Conservation (phyloP, 139 green algal genomes). For the Choricystis sp. region DNA sequence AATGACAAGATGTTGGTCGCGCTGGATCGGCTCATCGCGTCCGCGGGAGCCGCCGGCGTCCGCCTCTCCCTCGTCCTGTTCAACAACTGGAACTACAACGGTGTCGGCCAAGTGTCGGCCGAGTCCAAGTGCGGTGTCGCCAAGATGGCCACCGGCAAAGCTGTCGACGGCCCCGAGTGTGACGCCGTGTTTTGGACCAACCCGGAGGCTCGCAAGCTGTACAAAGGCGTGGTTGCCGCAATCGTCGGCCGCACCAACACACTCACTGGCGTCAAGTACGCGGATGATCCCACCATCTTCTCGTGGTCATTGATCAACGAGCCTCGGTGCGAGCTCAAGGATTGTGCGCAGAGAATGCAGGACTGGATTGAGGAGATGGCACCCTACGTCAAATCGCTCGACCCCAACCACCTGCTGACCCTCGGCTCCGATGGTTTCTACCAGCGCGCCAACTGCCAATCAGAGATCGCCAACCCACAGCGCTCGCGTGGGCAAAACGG, state of each 20-base stretch:
- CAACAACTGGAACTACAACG: conserved; percentile 25
- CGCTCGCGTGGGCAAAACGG: conserved; percentile 4
- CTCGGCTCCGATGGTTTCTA: conserved; percentile 35
- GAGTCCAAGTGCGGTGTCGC: conserved; percentile 9
- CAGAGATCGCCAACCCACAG: neutral
- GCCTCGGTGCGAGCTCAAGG: conserved; percentile 16
- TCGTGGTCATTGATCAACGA: conserved; percentile 43
- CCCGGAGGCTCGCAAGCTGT: conserved; percentile 9
- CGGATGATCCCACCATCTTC: conserved; percentile 50
- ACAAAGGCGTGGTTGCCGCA: conserved; percentile 22
- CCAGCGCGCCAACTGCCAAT: conserved; percentile 3
- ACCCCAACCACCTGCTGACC: conserved; percentile 27
- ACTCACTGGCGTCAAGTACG: conserved; percentile 34
- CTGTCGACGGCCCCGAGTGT: neutral
- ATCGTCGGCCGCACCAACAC: conserved; percentile 35
- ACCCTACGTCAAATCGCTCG: conserved; percentile 23
- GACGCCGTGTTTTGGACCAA: conserved; percentile 24
- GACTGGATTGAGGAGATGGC: conserved; percentile 33
- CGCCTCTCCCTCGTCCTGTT: conserved; percentile 19
- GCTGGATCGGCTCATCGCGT: conserved; percentile 11
- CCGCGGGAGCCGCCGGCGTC: conserved; percentile 14
- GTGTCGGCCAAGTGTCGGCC: conserved; percentile 1
- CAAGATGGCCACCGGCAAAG: conserved; percentile 3
- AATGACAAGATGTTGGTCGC: conserved; percentile 1
- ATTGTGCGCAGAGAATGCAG: conserved; percentile 1